Conservation (phyloP, 176 grass and related monocot species). For the Alloteropsis semialata region DNA sequence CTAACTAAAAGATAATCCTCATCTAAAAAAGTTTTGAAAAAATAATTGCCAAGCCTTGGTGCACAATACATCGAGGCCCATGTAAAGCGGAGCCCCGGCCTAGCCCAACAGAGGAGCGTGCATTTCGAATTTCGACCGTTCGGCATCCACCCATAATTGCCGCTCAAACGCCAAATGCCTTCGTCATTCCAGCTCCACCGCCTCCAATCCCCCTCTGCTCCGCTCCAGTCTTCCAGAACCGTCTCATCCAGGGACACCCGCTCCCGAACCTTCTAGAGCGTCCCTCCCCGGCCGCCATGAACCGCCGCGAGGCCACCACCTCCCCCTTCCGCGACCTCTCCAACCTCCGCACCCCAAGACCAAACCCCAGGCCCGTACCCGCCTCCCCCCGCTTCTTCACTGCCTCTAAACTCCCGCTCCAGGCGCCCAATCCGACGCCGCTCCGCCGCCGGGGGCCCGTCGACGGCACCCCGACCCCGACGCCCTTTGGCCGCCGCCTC, state of each 20-base stretch:
- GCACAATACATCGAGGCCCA: background rate
- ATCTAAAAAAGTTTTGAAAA: background rate
- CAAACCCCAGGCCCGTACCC: conserved; percentile 33
- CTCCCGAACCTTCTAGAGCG: conserved; percentile 17
- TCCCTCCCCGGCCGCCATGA: conserved; percentile 17
- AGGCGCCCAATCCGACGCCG: background rate
- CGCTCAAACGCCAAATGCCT: conserved; percentile 13
- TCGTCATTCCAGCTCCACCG: background rate
- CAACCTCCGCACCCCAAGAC: conserved; percentile 50
- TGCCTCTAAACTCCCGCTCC: conserved; percentile 28
- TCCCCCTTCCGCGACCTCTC: conserved; percentile 53
- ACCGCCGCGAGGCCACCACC: conserved; percentile 15
- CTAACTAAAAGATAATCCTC: background rate
- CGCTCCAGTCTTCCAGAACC: background rate
- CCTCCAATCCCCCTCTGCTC: background rate
- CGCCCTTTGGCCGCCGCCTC: conserved; percentile 37
- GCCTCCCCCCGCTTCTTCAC: conserved; percentile 40
- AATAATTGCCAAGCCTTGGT: background rate
- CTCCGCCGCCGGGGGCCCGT: conserved; percentile 1
- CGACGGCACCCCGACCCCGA: background rate
- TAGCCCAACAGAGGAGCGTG: background rate
- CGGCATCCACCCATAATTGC: background rate
- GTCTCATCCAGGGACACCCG: background rate
- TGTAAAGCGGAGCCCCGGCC: background rate
- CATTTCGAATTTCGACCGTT: conserved; percentile 46